Evolutionary conservation across 306 rosid genomes (phyloP).

Genomic region (Amphicarpaea edgeworthii): DNA sequence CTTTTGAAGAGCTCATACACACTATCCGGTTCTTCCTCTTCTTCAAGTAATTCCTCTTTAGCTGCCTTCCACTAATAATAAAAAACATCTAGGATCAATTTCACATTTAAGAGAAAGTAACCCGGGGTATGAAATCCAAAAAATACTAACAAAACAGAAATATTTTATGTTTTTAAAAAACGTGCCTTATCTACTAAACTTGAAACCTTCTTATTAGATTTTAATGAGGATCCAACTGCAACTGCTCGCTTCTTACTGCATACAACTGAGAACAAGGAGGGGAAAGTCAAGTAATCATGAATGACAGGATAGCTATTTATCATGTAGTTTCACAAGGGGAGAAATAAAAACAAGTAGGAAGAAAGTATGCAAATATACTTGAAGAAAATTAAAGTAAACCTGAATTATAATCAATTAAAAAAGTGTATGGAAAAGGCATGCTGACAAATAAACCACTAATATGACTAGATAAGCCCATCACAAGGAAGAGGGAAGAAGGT

Average conservation of each 20-base stretch:
- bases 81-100: slow-evolving; percentile 27
- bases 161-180: slow-evolving; percentile 41
- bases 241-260: slow-evolving; percentile 73
- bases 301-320: too few species aligned
- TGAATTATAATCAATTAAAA: too few species aligned
- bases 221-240: slow-evolving; percentile 81
- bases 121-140: neutral
- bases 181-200: slow-evolving; percentile 87
- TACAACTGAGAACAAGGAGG: too few species aligned
- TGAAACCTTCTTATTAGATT: slow-evolving; percentile 92
- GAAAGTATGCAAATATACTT: too few species aligned
- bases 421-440: too few species aligned
- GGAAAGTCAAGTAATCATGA: too few species aligned
- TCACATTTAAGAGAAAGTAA: neutral
- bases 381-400: too few species aligned
- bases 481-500: too few species aligned
- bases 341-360: too few species aligned
- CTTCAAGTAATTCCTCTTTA: slow-evolving; percentile 93
- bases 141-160: neutral
- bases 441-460: too few species aligned
- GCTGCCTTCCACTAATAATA: slow-evolving; percentile 93
- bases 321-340: too few species aligned
- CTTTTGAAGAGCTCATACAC: slow-evolving; percentile 77
- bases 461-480: too few species aligned
- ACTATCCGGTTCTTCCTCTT: slow-evolving; percentile 87